Evolutionary conservation across 495 filamentous ascomycete species (phyloP), one percentile per base, ranked within the genome.

Genomic region (Xylaria bambusicola): DNA sequence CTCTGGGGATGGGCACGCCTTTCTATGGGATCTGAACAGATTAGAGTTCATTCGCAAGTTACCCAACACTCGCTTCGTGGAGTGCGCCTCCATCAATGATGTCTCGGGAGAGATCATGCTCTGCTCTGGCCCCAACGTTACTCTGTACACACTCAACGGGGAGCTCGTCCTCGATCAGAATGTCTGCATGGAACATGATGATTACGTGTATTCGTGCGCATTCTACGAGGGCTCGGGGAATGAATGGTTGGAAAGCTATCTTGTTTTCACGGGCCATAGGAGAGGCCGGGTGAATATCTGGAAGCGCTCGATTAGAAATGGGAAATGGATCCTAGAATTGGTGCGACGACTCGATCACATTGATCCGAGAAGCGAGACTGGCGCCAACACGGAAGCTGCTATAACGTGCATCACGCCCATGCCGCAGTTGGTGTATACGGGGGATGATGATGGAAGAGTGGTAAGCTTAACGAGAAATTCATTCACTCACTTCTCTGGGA

Each of bases 1-100:
- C 6, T 91, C 88, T 0, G 79, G 74, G 4, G 93, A 97, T 67
- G 92, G 92, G 1, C 84, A 88, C 44, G 86, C 93, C 35, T 82
- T 96, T 55, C 78, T 98, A 13, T 98, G 95, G 94, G 93, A 97
- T 71, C 77, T 98, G 17, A 98, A 98, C 71, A 86, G 90, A 9
- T 82, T 90, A 36, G 86, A 88, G 35, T 95, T 96, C 66, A 84
- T 98, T 17, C 86, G 93, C 20, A 85, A 88, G 65, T 78, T 98
- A 26, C 81, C 86, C 0, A 66, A 68, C 44, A 71, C 70, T 0
- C 66, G 76, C 5, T 67, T 71, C 0, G 74, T 84, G 0, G 80
- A 92, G 76, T 93, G 90, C 66, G 89, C 90, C 17, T 80, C 81
- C 17, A 92, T 98, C 66, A 95, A 96, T 69, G 92, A 96, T 65